A percentile compares a stretch with the other conserved stretches of the same genome.
Conservation (phyloP, 2,329 filamentous ascomycete species). For the Colletotrichum ledebouriae region DNA sequence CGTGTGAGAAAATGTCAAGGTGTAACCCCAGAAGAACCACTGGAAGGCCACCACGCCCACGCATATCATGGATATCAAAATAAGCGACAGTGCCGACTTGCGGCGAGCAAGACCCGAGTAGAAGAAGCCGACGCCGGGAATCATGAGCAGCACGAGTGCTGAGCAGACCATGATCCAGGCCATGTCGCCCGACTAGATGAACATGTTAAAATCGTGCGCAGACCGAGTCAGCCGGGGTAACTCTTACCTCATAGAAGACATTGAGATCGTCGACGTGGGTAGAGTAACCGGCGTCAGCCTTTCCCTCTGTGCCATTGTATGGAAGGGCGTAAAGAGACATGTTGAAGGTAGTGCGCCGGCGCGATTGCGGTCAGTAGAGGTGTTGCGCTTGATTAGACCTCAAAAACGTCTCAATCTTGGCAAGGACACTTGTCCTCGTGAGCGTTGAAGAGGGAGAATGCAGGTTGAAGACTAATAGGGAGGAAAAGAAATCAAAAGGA, state of each 20-base stretch:
- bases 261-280: constrained; percentile 77
- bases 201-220: constrained; percentile 7
- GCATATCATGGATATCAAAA: constrained; percentile 88
- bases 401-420: constrained; percentile 18
- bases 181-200: constrained; percentile 78
- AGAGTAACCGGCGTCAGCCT: constrained; percentile 66
- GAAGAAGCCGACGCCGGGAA: constrained; percentile 94
- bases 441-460: constrained; percentile 18
- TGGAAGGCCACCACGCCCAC: constrained; percentile 86
- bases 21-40: constrained; percentile 98
- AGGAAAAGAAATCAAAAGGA: constrained; percentile 1
- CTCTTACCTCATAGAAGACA: constrained; percentile 81
- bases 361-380: constrained; percentile 21
- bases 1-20: constrained; percentile 84
- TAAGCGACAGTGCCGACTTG: constrained; percentile 88
- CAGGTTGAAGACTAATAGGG: constrained; percentile 10
- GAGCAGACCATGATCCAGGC: constrained; percentile 83
- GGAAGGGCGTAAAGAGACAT: constrained; percentile 54
- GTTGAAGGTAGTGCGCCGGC: constrained; percentile 33
- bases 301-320: constrained; percentile 66
- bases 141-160: constrained; percentile 90
- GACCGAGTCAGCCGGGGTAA: background rate
- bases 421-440: constrained; percentile 31
- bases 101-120: constrained; percentile 91
- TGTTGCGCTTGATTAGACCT: constrained; percentile 10